Evolutionary conservation across 306 rosid genomes (phyloP), one percentile per base, ranked within the genome.

Genomic region (Sechiopsis laciniata): DNA sequence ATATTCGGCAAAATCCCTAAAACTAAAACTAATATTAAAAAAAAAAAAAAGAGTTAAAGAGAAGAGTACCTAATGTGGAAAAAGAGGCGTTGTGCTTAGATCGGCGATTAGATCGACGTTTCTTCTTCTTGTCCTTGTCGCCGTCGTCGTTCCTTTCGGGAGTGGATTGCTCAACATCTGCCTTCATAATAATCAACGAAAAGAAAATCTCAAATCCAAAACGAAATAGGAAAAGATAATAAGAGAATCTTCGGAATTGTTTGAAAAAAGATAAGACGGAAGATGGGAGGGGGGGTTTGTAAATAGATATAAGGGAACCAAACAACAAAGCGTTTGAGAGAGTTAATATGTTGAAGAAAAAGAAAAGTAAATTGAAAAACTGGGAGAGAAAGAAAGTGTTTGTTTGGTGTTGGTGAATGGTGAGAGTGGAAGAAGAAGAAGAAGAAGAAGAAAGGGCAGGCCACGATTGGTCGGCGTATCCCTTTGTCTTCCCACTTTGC

Each of bases 41-140:
- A 5, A 0, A 26, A 26, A 20, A 40, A 19, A 42, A n/a, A 8
- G 13, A 35, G 40, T 10, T 54, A 10, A 20, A 53, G 10, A 3
- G 24, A 60, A 26, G 46, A 51, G 55, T 32, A 87, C 91, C 91
- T 19, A 86, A 72, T 0, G 76, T 10, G 0, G 79, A 5, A 67
- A 51, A 6, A 75, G 72, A 29, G 20, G 84, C 50, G 76, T 62
- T 79, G 54, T 87, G 96, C 63, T 84, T 89, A 51, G 85, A 70
- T 77, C 96, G 91, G 22, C 97, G 95, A 85, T 75, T 80, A 71
- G 92, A 76, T 78, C 92, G 87, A 20, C 92, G 95, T 57, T 76
- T 88, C 88, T 89, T 94, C 88, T 83, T 93, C 89, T 87, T 90
- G 15, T 93, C 97, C 84, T 93, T 90, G 20, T 88, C 98, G 15